These are phyloP conservation scores for Phylloporus scabripes DNA, from an alignment of 768 basidiomycete species.

Conservation along the genomic window DNA sequence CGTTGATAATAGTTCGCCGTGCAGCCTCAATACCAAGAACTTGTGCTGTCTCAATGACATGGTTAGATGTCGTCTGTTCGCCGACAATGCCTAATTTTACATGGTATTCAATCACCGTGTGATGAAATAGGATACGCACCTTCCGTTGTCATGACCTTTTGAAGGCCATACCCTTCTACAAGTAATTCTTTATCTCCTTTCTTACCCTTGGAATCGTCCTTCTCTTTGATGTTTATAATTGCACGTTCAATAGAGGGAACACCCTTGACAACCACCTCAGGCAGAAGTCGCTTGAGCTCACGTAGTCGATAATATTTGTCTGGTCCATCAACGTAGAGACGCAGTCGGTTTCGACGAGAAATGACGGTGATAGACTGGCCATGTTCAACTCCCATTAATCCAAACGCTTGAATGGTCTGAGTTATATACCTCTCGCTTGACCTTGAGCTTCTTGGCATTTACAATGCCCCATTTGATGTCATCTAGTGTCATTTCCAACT, in stretches of 20 bases:
- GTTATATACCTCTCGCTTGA: slow-evolving; percentile 69
- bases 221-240: slow-evolving; percentile 93
- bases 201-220: slow-evolving; percentile 70
- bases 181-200: slow-evolving; percentile 88
- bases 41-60: slow-evolving; percentile 91
- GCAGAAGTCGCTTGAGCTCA: slow-evolving; percentile 77
- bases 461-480: slow-evolving; percentile 93
- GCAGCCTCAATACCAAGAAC: slow-evolving; percentile 99
- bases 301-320: slow-evolving; percentile 83
- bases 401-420: background rate
- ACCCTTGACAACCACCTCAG: slow-evolving; percentile 92
- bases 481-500: slow-evolving; percentile 91
- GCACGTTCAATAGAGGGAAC: slow-evolving; percentile 84
- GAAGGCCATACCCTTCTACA: slow-evolving; percentile 95
- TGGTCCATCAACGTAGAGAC: slow-evolving; percentile 71
- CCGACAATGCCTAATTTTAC: slow-evolving; percentile 74
- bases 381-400: background rate
- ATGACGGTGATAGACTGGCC: slow-evolving; percentile 69
- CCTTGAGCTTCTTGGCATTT: slow-evolving; percentile 81
- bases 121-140: slow-evolving; percentile 42
- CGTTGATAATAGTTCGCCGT: slow-evolving; percentile 87
- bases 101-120: background rate
- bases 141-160: slow-evolving; percentile 96
- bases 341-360: slow-evolving; percentile 64
- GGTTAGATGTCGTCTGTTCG: slow-evolving; percentile 88